These are phyloP conservation scores for Capronia americana DNA, from an alignment of 2,329 filamentous ascomycete species.

Conservation along the genomic window DNA sequence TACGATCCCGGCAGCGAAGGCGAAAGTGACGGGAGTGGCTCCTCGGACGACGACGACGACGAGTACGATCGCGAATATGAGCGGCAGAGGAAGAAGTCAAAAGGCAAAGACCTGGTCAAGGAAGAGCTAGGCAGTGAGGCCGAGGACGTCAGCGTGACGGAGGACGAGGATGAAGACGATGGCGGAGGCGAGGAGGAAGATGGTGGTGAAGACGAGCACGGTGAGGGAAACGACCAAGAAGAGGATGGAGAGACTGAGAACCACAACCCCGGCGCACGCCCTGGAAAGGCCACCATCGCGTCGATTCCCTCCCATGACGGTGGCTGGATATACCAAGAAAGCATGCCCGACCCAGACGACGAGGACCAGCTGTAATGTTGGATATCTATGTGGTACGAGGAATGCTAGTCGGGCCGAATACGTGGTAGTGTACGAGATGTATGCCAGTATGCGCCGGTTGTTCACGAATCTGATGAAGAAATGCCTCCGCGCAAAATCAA, in stretches of 20 bases:
- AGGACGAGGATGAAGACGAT: constrained; percentile 36
- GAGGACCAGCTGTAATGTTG: constrained; percentile 31
- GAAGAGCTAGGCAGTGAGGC: constrained; percentile 54
- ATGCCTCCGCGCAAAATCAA: too few relatives aligned
- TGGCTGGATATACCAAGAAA: constrained; percentile 18
- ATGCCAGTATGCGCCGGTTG: too few relatives aligned
- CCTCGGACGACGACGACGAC: constrained; percentile 51
- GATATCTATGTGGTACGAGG: neutral
- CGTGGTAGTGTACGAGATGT: too few relatives aligned
- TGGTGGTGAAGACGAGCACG: constrained; percentile 22
- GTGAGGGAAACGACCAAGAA: constrained; percentile 19
- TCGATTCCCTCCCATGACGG: constrained; percentile 5
- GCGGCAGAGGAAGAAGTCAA: constrained; percentile 41
- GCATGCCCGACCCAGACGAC: constrained; percentile 33
- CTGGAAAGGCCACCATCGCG: neutral
- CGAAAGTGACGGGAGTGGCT: constrained; percentile 56
- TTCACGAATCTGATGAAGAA: too few relatives aligned
- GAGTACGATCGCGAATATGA: constrained; percentile 40
- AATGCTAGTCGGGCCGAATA: too few relatives aligned
- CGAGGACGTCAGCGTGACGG: constrained; percentile 46
- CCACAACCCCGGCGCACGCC: neutral
- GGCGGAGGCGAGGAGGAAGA: constrained; percentile 30
- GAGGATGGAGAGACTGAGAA: neutral
- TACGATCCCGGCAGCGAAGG: constrained; percentile 59
- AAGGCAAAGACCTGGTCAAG: constrained; percentile 47